Conservation (phyloP, 495 filamentous ascomycete species). For the Tricharina praecox region DNA sequence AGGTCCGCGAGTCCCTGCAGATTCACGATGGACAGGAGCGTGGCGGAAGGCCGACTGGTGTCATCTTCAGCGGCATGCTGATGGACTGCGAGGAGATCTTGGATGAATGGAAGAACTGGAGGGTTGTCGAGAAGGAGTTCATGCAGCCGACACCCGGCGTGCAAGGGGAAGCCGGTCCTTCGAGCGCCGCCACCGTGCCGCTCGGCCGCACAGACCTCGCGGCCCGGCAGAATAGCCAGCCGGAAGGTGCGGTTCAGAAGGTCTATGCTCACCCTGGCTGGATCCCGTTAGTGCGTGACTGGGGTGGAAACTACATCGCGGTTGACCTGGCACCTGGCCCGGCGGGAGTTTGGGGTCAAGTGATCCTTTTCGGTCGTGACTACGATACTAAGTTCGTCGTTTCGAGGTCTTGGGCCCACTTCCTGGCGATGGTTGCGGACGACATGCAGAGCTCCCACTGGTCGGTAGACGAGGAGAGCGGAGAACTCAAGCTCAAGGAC, state of each 20-base stretch:
- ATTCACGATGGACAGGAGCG: conserved; percentile 93
- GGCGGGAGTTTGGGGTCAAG: conserved; percentile 80
- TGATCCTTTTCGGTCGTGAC: conserved; percentile 91
- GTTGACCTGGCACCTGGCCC: conserved; percentile 89
- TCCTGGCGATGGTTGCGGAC: conserved; percentile 74
- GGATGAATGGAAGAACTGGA: conserved; percentile 95
- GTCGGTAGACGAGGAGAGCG: conserved; percentile 76
- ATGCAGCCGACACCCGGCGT: conserved; percentile 51
- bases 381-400: conserved; percentile 98
- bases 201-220: conserved; percentile 43
- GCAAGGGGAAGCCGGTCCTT: conserved; percentile 29
- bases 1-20: conserved; percentile 81
- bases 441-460: conserved; percentile 75
- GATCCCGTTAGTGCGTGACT: conserved; percentile 93
- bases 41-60: conserved; percentile 73
- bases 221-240: conserved; percentile 73
- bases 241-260: conserved; percentile 70
- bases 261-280: conserved; percentile 87
- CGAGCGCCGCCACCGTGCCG: conserved; percentile 25
- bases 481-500: conserved; percentile 79
- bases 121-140: conserved; percentile 76
- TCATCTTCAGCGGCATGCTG: conserved; percentile 86
- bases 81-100: conserved; percentile 97
- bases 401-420: conserved; percentile 76
- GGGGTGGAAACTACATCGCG: conserved; percentile 94